Evolutionary conservation across 2,329 filamentous ascomycete species (phyloP).

Genomic region (Trichoderma brevicompactum): DNA sequence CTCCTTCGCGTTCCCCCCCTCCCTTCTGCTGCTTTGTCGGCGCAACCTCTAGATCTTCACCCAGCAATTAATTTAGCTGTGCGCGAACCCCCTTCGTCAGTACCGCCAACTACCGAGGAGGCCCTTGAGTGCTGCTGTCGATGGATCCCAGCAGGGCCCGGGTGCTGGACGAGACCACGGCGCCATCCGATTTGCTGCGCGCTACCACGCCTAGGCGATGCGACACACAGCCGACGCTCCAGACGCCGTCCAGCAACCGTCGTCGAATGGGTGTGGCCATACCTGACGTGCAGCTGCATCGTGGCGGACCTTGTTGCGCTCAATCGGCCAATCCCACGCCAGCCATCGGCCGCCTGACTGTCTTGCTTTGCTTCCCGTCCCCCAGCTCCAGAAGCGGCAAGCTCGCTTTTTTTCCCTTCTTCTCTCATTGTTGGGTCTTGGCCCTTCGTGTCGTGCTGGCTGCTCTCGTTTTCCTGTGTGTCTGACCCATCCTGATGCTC

Average conservation of each 20-base stretch:
- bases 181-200: conserved; percentile 28
- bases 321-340: conserved; percentile 28
- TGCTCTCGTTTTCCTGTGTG: neutral
- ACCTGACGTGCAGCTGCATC: conserved; percentile 30
- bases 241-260: conserved; percentile 26
- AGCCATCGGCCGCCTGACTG: conserved; percentile 28
- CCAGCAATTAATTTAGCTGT: conserved; percentile 24
- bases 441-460: conserved; percentile 11
- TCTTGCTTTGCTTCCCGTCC: conserved; percentile 23
- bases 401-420: conserved; percentile 8
- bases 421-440: conserved; percentile 17
- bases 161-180: conserved; percentile 16
- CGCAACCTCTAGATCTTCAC: conserved; percentile 18
- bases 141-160: conserved; percentile 21
- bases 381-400: conserved; percentile 26
- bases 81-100: conserved; percentile 24
- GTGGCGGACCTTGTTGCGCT: conserved; percentile 27
- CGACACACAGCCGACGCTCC: conserved; percentile 26
- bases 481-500: conserved; percentile 1
- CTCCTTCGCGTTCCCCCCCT: neutral
- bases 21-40: neutral
- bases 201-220: conserved; percentile 23
- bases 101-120: conserved; percentile 29
- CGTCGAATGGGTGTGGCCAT: conserved; percentile 29
- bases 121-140: conserved; percentile 14